Conservation (phyloP, 2,329 filamentous ascomycete species). For the Dryadomyces quercivorus region DNA sequence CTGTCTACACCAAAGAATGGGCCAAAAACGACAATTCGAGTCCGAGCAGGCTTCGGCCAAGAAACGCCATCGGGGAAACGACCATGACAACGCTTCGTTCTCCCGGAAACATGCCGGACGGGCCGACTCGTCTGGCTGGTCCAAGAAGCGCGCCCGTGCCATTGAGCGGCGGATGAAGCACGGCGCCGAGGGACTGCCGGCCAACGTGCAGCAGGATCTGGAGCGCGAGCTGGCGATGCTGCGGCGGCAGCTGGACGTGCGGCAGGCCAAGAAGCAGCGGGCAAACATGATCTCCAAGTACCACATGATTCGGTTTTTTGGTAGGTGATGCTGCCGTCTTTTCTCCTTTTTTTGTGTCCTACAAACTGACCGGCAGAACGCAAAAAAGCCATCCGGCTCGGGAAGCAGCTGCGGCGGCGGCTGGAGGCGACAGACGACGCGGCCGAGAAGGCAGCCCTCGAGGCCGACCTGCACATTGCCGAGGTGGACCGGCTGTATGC, state of each 20-base stretch:
- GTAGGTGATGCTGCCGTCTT: constrained; percentile 28
- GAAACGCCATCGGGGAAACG: constrained; percentile 6
- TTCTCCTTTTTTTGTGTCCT: not conserved
- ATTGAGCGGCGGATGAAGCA: constrained; percentile 54
- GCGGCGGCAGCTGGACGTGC: constrained; percentile 48
- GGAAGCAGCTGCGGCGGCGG: constrained; percentile 52
- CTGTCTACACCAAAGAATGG: constrained; percentile 16
- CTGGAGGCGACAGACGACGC: constrained; percentile 37
- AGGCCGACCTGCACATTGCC: constrained; percentile 49
- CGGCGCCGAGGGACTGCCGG: constrained; percentile 47
- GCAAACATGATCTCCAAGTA: constrained; percentile 65
- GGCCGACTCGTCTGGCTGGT: constrained; percentile 40
- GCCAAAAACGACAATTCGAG: constrained; percentile 18
- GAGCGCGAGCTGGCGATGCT: constrained; percentile 60
- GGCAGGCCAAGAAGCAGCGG: constrained; percentile 47
- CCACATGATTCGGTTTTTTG: constrained; percentile 77
- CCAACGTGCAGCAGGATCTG: constrained; percentile 53
- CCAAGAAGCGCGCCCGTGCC: constrained; percentile 61
- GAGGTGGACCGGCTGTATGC: constrained; percentile 69
- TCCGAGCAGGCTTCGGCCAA: constrained; percentile 12
- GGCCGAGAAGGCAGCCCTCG: constrained; percentile 37
- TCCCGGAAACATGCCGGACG: constrained; percentile 29
- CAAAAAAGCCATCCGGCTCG: constrained; percentile 56
- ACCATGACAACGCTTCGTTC: not conserved
- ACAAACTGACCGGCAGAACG: constrained; percentile 37